Conservation (phyloP, 1,284 basidiomycete genomes). For the Leccinum variabile region DNA sequence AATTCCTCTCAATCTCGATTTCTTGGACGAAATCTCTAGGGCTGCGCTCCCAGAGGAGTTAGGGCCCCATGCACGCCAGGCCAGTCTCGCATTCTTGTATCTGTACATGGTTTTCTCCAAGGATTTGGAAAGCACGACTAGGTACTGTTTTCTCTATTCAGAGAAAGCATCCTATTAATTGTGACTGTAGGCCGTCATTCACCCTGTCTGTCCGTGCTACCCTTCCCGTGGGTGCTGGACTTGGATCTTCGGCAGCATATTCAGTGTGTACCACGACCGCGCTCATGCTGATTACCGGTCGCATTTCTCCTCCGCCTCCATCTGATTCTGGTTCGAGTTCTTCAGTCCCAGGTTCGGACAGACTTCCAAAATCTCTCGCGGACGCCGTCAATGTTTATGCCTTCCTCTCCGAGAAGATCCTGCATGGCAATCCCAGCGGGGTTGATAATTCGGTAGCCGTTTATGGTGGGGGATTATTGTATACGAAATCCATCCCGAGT, state of each 20-base stretch:
- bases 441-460: conserved; percentile 96
- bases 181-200: conserved; percentile 58
- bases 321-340: conserved; percentile 10
- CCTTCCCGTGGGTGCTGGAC: conserved; percentile 97
- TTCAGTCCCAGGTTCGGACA: conserved; percentile 35
- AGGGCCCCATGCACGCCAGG: conserved; percentile 58
- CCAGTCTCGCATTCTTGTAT: conserved; percentile 88
- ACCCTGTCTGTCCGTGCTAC: conserved; percentile 86
- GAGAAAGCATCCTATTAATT: background rate
- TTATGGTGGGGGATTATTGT: conserved; percentile 91
- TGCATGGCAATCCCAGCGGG: conserved; percentile 97
- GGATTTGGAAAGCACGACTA: conserved; percentile 42
- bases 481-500: conserved; percentile 69
- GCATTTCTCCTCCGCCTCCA: conserved; percentile 53
- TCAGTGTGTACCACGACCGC: conserved; percentile 85
- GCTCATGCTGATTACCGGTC: conserved; percentile 71
- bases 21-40: conserved; percentile 67
- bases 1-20: conserved; percentile 66
- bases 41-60: conserved; percentile 49
- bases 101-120: conserved; percentile 82
- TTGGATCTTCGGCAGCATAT: conserved; percentile 96
- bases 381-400: conserved; percentile 91
- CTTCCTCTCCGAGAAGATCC: conserved; percentile 93
- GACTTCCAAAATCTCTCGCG: conserved; percentile 45
- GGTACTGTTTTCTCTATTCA: conserved; percentile 42